These are phyloP conservation scores for Talaromyces sp. DNA, from an alignment of 2,329 filamentous ascomycete species.

Conservation along the genomic window DNA sequence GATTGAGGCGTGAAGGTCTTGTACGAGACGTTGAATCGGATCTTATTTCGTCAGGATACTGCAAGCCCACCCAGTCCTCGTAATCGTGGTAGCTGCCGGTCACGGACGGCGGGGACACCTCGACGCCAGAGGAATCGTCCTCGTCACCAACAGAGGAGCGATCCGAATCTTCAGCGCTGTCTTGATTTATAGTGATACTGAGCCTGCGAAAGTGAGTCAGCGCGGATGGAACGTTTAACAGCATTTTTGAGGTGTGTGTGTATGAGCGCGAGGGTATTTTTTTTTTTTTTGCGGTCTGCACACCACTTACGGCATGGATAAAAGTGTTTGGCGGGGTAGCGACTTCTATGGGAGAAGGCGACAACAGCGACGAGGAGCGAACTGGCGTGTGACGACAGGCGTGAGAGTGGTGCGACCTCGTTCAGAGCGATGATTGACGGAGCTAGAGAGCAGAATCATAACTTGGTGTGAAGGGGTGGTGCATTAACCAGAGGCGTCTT, in stretches of 20 bases:
- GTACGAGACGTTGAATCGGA: conserved; percentile 43
- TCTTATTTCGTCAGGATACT: conserved; percentile 43
- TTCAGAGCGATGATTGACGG: neutral
- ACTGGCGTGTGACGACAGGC: neutral
- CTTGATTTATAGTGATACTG: conserved; percentile 40
- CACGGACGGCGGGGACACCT: conserved; percentile 37
- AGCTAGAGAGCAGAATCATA: neutral
- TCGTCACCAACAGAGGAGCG: conserved; percentile 38
- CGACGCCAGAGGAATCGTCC: conserved; percentile 37
- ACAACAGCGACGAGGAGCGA: neutral
- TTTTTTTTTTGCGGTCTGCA: neutral
- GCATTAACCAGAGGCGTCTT: neutral
- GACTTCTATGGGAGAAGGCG: neutral
- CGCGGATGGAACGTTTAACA: conserved; percentile 3
- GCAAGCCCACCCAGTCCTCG: conserved; percentile 32
- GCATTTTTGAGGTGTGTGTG: neutral
- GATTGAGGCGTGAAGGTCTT: conserved; percentile 34
- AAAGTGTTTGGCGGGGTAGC: neutral
- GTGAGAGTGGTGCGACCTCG: neutral
- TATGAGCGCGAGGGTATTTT: neutral
- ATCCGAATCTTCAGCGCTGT: conserved; percentile 33
- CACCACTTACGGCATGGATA: conserved; percentile 12
- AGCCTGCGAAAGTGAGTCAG: conserved; percentile 26
- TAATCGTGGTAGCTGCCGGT: conserved; percentile 33
- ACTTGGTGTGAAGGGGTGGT: neutral